Evolutionary conservation across 2,329 filamentous ascomycete species (phyloP), one percentile per base, ranked within the genome.

Genomic region (Diplocarpon mali): DNA sequence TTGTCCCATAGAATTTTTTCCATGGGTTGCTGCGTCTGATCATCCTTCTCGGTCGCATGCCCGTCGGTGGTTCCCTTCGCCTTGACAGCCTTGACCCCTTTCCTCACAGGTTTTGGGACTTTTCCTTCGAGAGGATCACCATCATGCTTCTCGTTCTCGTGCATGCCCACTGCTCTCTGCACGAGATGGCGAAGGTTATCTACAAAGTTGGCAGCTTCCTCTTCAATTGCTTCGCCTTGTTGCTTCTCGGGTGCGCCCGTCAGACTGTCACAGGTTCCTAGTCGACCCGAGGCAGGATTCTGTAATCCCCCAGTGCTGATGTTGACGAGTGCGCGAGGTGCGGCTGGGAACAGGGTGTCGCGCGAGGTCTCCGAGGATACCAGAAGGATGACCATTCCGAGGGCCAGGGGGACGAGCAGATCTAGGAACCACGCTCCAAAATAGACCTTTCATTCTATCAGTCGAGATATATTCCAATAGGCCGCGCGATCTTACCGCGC

Each of bases 211-310:
- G 47, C 48, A 8, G 53, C 53, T 42, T 55, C 53, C 35, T 55
- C 48, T 36, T 51, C 53, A 12, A 52, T 46, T 3, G 48, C 53
- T 46, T 55, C 53, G 9, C 48, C 51, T 34, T 48, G 17, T 39
- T 53, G 47, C 16, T 52, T 55, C 20, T 55, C 53, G 3, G 51
- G 51, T 9, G 53, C 53, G 1, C 53, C 53, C 10, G 50, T 55
- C 12, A 55, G 32, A 10, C 45, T 53, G 29, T 53, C 43, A 12
- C 44, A 29, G 13, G 51, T 55, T 10, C 53, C 51, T 4, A 55
- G 42, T 16, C 50, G 47, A 7, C 53, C 50, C 5, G 53, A 46
- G 31, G 42, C 34, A 1, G 53, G 50, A 6, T 48, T 48, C 41
- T 55, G 50, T 2, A 53, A 27, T 0, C 47, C 47, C 2, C 53